A percentile compares a stretch with the other conserved stretches of the same genome.
These are phyloP conservation scores for Fusarium decemcellulare DNA, from an alignment of 2,329 filamentous ascomycete species.

Conservation along the genomic window DNA sequence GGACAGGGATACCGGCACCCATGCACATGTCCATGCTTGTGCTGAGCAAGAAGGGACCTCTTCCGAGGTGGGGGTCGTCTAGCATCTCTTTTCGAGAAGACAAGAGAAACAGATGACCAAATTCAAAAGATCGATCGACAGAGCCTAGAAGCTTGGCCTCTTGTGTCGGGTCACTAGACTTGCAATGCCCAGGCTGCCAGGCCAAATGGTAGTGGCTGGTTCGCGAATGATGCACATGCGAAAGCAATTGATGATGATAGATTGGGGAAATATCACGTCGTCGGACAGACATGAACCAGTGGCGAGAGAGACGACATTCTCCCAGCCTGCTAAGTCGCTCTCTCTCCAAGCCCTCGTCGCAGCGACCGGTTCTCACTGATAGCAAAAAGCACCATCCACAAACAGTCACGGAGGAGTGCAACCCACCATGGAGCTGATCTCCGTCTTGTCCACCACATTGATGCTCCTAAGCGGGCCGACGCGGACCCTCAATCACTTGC, in stretches of 20 bases:
- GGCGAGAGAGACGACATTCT: conserved; percentile 18
- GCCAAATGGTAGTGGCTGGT: too few relatives aligned
- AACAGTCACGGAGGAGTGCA: background rate
- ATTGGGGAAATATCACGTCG: background rate
- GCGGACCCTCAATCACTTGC: conserved; percentile 23
- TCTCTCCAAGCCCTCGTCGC: conserved; percentile 13
- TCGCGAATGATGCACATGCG: background rate
- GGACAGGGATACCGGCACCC: conserved; percentile 6
- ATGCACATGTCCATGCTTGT: background rate
- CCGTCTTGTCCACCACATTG: background rate
- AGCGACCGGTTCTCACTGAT: conserved; percentile 3
- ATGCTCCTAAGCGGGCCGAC: conserved; percentile 26
- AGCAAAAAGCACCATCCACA: background rate
- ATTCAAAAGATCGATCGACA: background rate
- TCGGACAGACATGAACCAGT: conserved; percentile 7
- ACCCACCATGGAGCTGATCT: background rate
- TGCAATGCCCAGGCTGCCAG: background rate
- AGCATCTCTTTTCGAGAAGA: background rate
- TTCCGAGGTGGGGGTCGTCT: background rate
- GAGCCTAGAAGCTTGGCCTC: background rate
- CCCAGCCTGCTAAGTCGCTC: background rate
- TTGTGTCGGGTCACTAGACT: background rate
- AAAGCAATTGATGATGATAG: background rate
- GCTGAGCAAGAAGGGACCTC: background rate
- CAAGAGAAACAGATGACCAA: background rate